Conservation (phyloP, 352 stramenopile species). For the Globisporangium iwayamae region DNA sequence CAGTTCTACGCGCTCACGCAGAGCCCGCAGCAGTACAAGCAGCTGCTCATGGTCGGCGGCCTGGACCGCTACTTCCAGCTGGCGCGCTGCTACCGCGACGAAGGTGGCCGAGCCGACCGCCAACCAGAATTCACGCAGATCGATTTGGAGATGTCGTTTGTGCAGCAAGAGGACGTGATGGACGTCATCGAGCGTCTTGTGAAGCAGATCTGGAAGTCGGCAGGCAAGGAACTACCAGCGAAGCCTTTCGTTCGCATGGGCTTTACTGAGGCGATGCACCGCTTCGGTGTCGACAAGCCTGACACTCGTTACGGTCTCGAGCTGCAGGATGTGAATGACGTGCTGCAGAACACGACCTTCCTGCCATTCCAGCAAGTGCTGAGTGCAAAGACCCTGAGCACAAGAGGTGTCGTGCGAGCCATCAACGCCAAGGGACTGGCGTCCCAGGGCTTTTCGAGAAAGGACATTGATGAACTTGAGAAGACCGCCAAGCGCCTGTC, state of each 20-base stretch:
- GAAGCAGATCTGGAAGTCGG: conserved; percentile 56
- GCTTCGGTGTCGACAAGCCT: conserved; percentile 83
- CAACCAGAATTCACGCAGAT: conserved; percentile 91
- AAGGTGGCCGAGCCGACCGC: conserved; percentile 82
- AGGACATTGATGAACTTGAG: conserved; percentile 66
- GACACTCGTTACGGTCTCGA: conserved; percentile 79
- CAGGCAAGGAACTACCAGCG: conserved; percentile 36
- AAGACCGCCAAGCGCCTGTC: conserved; percentile 45
- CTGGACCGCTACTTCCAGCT: conserved; percentile 89
- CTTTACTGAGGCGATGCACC: conserved; percentile 75
- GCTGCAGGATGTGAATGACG: conserved; percentile 50
- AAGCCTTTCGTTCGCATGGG: conserved; percentile 58
- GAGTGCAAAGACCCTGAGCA: conserved; percentile 21
- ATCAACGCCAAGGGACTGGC: conserved; percentile 72
- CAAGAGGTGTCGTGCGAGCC: conserved; percentile 43
- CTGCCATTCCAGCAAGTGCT: conserved; percentile 40
- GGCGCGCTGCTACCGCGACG: conserved; percentile 87
- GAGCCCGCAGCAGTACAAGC: conserved; percentile 91
- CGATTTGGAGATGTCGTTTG: conserved; percentile 89
- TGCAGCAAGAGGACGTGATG: conserved; percentile 72
- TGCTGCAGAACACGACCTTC: conserved; percentile 40
- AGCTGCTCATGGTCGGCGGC: conserved; percentile 88
- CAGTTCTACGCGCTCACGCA: conserved; percentile 88
- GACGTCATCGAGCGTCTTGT: conserved; percentile 71
- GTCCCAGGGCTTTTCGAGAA: conserved; percentile 57